Evolutionary conservation across 768 basidiomycete species (phyloP), one percentile per base, ranked within the genome.

Genomic region (Collybia sordida): DNA sequence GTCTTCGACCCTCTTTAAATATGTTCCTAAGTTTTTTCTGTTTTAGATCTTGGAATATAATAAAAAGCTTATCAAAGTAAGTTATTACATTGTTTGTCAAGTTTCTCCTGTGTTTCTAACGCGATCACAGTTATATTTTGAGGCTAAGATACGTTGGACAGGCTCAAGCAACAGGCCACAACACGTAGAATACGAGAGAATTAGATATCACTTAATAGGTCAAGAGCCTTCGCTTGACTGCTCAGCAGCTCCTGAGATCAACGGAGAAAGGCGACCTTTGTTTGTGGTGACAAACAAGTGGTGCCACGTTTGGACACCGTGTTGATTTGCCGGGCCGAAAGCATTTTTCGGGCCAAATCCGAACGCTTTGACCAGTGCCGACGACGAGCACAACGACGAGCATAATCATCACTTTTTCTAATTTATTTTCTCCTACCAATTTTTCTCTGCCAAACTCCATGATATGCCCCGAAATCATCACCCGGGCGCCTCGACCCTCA

Each of bases 391-490:
- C 76, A 72, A 73, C 72, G 68, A 70, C 74, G 72, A 74, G 61
- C 58, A 52, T 64, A 63, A 60, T 53, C 59, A 59, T 55, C 56
- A 57, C 60, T 63, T 63, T 59, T 54, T 54, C 59, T 68, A 65
- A 70, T 65, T 69, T 69, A 70, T 73, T 72, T 66, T 53, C 51
- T 51, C 55, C 54, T 51, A 55, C 65, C 61, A 66, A 62, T 56
- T 59, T 59, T 60, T 56, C 59, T 59, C 62, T 65, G 65, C 61
- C 66, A 75, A n/a, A 61, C 69, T 85, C 84, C 85, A 89, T 90
- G 86, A 86, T 68, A 90, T 90, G 88, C 88, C 88, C 80, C 88
- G 88, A 64, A 85, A 83, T 71, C 84, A 82, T 62, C 82, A 82
- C 71, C 70, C 85, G 74, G 85, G 82, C 71, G 81, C 86, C 60